A percentile compares a stretch with the other conserved stretches of the same genome.
These are phyloP conservation scores for Lobosporangium transversale DNA, from an alignment of 192 early-diverging fungal species.

Conservation along the genomic window DNA sequence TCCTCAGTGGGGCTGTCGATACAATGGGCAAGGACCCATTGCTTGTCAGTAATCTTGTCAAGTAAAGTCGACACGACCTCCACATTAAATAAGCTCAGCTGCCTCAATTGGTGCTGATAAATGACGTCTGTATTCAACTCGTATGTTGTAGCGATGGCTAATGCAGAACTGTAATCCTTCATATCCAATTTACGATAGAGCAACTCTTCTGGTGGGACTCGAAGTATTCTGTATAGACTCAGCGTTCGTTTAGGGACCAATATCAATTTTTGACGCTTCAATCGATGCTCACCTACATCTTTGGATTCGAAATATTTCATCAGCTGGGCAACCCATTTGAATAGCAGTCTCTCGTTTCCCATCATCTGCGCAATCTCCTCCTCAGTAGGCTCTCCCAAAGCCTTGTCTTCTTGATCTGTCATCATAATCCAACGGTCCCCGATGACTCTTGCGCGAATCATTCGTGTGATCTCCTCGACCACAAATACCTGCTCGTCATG, in stretches of 20 bases:
- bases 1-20: constrained; percentile 52
- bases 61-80: constrained; percentile 53
- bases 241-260: constrained; percentile 43
- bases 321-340: constrained; percentile 40
- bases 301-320: constrained; percentile 25
- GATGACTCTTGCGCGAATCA: constrained; percentile 53
- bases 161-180: constrained; percentile 65
- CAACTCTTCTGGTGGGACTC: constrained; percentile 61
- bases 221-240: constrained; percentile 48
- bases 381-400: constrained; percentile 39
- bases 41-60: constrained; percentile 62
- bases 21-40: constrained; percentile 68
- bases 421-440: constrained; percentile 50
- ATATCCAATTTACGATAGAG: constrained; percentile 61
- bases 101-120: constrained; percentile 70
- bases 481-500: constrained; percentile 54
- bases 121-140: constrained; percentile 67
- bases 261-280: constrained; percentile 49
- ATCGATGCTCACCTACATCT: constrained; percentile 4
- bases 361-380: constrained; percentile 50
- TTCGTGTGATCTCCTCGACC: constrained; percentile 52
- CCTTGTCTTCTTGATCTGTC: constrained; percentile 44
- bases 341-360: constrained; percentile 38
- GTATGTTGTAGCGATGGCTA: constrained; percentile 62
- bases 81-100: constrained; percentile 19